A percentile compares a stretch with the other conserved stretches of the same genome.
These are phyloP conservation scores for Discostella pseudostelligera DNA, from an alignment of 108 stramenopile genomes.

Conservation along the genomic window DNA sequence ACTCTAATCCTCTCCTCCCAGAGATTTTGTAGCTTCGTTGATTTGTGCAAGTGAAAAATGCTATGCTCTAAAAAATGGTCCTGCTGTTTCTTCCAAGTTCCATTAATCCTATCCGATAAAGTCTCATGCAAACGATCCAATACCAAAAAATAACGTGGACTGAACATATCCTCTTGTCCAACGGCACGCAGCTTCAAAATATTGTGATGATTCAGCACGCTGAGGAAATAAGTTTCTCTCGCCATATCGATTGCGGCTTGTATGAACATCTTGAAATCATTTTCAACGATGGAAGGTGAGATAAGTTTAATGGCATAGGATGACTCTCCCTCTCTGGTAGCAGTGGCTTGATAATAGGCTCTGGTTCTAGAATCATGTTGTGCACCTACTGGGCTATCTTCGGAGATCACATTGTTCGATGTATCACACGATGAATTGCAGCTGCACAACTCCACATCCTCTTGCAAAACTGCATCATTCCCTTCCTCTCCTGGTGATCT, in stretches of 20 bases:
- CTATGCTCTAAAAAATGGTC: constrained; percentile 28
- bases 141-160: constrained; percentile 49
- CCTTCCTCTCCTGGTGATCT: constrained; percentile 29
- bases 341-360: constrained; percentile 25
- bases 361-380: neutral
- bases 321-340: constrained; percentile 14
- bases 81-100: constrained; percentile 15
- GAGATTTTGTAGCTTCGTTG: constrained; percentile 21
- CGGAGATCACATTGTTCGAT: neutral
- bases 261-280: constrained; percentile 28
- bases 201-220: constrained; percentile 28
- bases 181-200: constrained; percentile 38
- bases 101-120: constrained; percentile 27
- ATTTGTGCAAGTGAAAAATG: constrained; percentile 25
- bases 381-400: neutral
- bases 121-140: constrained; percentile 47
- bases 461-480: constrained; percentile 18
- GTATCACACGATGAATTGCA: neutral
- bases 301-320: constrained; percentile 42
- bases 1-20: constrained; percentile 37
- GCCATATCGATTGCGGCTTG: constrained; percentile 48
- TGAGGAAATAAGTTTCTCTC: constrained; percentile 38
- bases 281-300: constrained; percentile 19
- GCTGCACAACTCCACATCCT: constrained; percentile 8
- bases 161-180: constrained; percentile 43